A percentile compares a stretch with the other conserved stretches of the same genome.
phyloP scores from a whole-genome alignment of 2,329 filamentous ascomycete genomes.

The Fusarium decemcellulare region DNA sequence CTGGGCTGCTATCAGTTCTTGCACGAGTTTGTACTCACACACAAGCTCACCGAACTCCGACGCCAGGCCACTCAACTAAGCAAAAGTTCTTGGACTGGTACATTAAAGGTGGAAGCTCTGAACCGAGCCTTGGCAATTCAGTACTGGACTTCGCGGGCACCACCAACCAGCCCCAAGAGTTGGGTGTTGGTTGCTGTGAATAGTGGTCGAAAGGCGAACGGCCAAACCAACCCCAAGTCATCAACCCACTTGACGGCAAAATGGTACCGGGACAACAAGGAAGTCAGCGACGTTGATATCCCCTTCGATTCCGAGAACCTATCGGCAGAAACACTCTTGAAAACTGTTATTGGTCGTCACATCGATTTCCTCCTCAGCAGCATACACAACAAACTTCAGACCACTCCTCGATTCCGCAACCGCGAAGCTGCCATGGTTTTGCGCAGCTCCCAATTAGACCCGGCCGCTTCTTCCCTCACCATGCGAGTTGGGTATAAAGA shows the following conservation, averaged over 20 bases:
- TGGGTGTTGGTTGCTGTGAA: conserved; percentile 92
- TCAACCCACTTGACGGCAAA: conserved; percentile 74
- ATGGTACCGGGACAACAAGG: conserved; percentile 89
- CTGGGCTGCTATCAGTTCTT: conserved; percentile 87
- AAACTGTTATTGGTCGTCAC: conserved; percentile 82
- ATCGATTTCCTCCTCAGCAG: conserved; percentile 78
- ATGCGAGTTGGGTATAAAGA: conserved; percentile 78
- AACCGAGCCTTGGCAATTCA: conserved; percentile 89
- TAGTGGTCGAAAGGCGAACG: conserved; percentile 69
- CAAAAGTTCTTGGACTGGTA: conserved; percentile 81
- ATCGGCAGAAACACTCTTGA: conserved; percentile 81
- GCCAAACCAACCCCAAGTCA: conserved; percentile 56
- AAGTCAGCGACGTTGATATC: conserved; percentile 78
- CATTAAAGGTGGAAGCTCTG: conserved; percentile 82
- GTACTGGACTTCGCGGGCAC: conserved; percentile 82
- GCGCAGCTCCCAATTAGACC: conserved; percentile 70
- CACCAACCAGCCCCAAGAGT: conserved; percentile 76
- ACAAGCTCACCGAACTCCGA: conserved; percentile 88
- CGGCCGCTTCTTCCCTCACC: conserved; percentile 76
- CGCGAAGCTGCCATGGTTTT: conserved; percentile 72
- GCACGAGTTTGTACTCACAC: conserved; percentile 89
- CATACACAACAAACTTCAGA: conserved; percentile 72
- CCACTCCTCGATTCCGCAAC: conserved; percentile 72
- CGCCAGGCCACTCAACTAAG: conserved; percentile 82
- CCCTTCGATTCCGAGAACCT: conserved; percentile 76